Conservation (phyloP, 306 rosid species). For the Vicia villosa region DNA sequence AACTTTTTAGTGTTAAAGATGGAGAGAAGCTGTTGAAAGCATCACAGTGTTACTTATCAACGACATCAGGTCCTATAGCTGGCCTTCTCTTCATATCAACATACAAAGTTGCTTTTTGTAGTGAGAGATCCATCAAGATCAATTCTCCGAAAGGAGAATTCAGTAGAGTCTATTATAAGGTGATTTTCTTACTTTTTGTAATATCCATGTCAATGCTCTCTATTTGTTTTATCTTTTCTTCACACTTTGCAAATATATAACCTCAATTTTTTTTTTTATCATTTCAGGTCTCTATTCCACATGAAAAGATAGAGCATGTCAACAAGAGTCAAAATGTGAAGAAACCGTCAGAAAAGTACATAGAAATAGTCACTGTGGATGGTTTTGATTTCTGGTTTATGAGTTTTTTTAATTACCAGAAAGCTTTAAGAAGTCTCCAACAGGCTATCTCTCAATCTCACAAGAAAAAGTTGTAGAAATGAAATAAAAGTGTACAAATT, state of each 20-base stretch:
- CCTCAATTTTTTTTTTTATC: no score
- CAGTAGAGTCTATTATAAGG: constrained; percentile 58
- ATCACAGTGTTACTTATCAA: constrained; percentile 72
- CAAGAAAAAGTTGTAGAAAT: no score
- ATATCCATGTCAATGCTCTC: no score
- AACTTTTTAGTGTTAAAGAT: constrained; percentile 52
- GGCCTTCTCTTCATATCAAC: constrained; percentile 84
- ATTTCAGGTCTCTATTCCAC: constrained; percentile 13
- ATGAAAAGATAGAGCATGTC: constrained; percentile 20
- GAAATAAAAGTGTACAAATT: no score
- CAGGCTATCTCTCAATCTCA: constrained; percentile 37
- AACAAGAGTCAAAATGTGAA: constrained; percentile 26
- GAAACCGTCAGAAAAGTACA: constrained; percentile 22
- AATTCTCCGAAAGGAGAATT: constrained; percentile 53
- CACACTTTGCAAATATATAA: no score
- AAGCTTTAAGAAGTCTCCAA: constrained; percentile 17
- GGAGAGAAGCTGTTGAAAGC: constrained; percentile 72
- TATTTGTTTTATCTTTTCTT: no score
- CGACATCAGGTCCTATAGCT: no score
- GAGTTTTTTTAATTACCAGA: constrained; percentile 13
- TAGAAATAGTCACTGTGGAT: constrained; percentile 23
- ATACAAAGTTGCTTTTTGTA: constrained; percentile 70
- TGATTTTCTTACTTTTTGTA: no score
- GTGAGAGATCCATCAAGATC: constrained; percentile 67
- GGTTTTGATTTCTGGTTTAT: constrained; percentile 31